A percentile compares a stretch with the other conserved stretches of the same genome.
Conservation (phyloP, 768 basidiomycete genomes). For the Lactifluus piperatus region DNA sequence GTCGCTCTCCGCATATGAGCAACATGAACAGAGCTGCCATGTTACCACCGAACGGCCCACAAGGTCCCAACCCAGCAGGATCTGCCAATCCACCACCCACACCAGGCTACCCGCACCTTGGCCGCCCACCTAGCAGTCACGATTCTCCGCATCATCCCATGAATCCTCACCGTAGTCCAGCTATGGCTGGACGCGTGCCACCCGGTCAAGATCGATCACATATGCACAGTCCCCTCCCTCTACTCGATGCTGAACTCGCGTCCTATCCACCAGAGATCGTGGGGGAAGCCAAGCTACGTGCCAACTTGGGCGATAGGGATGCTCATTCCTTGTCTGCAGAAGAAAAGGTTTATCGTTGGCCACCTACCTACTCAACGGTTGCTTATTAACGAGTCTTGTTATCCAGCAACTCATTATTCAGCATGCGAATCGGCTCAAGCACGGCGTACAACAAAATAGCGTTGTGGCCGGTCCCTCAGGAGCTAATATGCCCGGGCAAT, state of each 20-base stretch:
- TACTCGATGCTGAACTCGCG: constrained; percentile 36
- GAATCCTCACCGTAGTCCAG: constrained; percentile 50
- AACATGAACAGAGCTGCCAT: constrained; percentile 34
- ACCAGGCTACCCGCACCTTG: constrained; percentile 35
- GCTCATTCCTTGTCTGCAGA: constrained; percentile 31
- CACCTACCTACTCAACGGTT: constrained; percentile 3
- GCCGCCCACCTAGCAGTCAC: constrained; percentile 54
- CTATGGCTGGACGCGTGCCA: constrained; percentile 40
- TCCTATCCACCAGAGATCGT: constrained; percentile 32
- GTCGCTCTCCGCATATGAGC: constrained; percentile 44
- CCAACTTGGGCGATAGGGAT: constrained; percentile 41
- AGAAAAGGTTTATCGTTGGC: constrained; percentile 47
- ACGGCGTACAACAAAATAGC: constrained; percentile 29
- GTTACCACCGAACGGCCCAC: constrained; percentile 40
- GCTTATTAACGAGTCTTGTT: constrained; percentile 3
- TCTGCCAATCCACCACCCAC: constrained; percentile 33
- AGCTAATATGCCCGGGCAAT: constrained; percentile 26
- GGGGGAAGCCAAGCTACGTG: constrained; percentile 32
- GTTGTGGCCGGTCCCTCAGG: constrained; percentile 37
- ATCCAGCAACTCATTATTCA: constrained; percentile 32
- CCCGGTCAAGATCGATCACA: constrained; percentile 25
- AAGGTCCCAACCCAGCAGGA: constrained; percentile 32
- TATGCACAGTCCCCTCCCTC: constrained; percentile 18
- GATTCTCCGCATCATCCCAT: constrained; percentile 30
- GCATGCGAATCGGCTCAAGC: constrained; percentile 5